Percentiles rank a stretch among this genome's conserved stretches.
Conservation (phyloP, 1,284 basidiomycete species). For the Porodaedalea pini region DNA sequence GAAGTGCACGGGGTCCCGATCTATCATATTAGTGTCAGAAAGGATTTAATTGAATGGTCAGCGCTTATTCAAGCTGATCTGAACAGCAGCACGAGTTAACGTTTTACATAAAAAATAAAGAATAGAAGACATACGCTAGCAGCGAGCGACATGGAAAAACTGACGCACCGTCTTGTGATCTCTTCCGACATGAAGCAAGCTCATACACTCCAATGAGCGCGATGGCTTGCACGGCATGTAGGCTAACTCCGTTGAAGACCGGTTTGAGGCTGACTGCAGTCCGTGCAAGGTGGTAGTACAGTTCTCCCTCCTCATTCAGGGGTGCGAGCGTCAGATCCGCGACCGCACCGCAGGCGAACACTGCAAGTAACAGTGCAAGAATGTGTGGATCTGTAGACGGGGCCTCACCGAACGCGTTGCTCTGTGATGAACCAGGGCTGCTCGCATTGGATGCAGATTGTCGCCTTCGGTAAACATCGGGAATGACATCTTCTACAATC, state of each 20-base stretch:
- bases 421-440: not conserved
- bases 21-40: not conserved
- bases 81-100: not conserved
- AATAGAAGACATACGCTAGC: constrained; percentile 24
- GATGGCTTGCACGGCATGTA: constrained; percentile 17
- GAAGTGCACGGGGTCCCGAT: constrained; percentile 17
- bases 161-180: constrained; percentile 21
- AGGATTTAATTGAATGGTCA: no score
- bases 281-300: constrained; percentile 26
- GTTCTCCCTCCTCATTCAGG: constrained; percentile 26
- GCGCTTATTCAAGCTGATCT: constrained; percentile 15
- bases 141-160: constrained; percentile 26
- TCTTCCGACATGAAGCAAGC: constrained; percentile 6
- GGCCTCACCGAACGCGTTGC: not conserved
- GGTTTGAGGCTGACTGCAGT: constrained; percentile 24
- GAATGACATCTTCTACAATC: constrained; percentile 20
- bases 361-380: constrained; percentile 22
- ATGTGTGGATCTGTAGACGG: constrained; percentile 8
- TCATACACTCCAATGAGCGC: constrained; percentile 13
- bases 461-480: constrained; percentile 1
- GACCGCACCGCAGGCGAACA: constrained; percentile 24
- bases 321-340: constrained; percentile 25
- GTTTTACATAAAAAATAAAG: not conserved
- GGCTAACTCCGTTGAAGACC: constrained; percentile 23
- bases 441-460: not conserved